phyloP scores from a whole-genome alignment of 2,329 filamentous ascomycete genomes.

The Seiridium unicorne region DNA sequence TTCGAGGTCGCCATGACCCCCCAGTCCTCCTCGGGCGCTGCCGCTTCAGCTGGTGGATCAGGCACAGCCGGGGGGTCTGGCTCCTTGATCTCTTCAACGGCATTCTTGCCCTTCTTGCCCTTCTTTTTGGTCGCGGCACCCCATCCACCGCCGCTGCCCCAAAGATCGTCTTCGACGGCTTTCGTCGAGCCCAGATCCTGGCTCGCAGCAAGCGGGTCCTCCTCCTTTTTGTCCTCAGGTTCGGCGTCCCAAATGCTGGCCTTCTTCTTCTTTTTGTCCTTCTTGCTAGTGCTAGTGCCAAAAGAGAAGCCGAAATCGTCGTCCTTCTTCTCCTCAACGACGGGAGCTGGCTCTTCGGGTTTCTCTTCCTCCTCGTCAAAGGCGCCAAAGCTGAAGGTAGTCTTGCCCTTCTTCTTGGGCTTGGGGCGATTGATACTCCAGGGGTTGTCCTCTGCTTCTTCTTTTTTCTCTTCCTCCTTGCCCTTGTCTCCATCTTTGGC shows the following conservation, averaged over 20 bases:
- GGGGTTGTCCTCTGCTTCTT: constrained; percentile 42
- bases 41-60: constrained; percentile 20
- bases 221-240: constrained; percentile 28
- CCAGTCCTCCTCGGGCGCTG: constrained; percentile 15
- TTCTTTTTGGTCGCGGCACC: constrained; percentile 16
- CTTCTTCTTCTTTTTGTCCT: constrained; percentile 42
- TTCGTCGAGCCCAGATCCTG: constrained; percentile 18
- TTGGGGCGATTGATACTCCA: constrained; percentile 48
- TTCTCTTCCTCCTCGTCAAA: constrained; percentile 39
- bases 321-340: constrained; percentile 24
- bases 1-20: constrained; percentile 21
- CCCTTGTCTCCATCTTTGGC: constrained; percentile 25
- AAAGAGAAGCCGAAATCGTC: constrained; percentile 24
- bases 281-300: constrained; percentile 19
- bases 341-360: constrained; percentile 19
- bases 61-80: constrained; percentile 13
- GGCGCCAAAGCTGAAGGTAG: constrained; percentile 46
- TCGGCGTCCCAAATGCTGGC: constrained; percentile 33
- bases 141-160: constrained; percentile 11
- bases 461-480: constrained; percentile 40
- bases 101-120: constrained; percentile 20
- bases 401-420: constrained; percentile 50
- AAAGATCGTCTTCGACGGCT: constrained; percentile 21
- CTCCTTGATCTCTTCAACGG: constrained; percentile 19
- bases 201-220: constrained; percentile 20